These are phyloP conservation scores for Alternaria tenuissima DNA, from an alignment of 2,329 filamentous ascomycete species.

Conservation along the genomic window DNA sequence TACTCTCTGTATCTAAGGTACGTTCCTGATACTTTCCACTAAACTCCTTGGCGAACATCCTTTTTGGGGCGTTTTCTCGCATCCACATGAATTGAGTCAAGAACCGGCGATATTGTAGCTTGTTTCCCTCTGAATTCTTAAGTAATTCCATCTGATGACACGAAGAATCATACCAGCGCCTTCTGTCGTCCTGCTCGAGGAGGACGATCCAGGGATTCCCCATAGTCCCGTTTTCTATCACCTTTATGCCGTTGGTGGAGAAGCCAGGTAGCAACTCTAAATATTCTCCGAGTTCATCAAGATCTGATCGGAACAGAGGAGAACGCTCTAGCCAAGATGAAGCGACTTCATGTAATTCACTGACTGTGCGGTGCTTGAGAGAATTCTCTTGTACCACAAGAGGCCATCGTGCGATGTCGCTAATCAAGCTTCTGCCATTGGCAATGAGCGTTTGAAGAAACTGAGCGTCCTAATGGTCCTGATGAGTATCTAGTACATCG, in stretches of 20 bases:
- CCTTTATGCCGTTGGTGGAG: neutral
- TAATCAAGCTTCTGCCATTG: too few relatives aligned
- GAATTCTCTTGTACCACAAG: neutral
- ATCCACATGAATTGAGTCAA: neutral
- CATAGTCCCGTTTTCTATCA: neutral
- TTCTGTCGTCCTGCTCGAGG: too few relatives aligned
- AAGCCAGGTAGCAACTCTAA: neutral
- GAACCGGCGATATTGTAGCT: neutral
- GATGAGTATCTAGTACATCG: too few relatives aligned
- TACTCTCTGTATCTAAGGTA: neutral
- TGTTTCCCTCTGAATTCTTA: neutral
- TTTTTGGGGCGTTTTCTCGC: neutral
- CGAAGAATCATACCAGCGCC: too few relatives aligned
- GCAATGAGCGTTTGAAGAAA: too few relatives aligned
- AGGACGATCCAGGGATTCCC: too few relatives aligned
- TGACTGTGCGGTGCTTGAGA: neutral
- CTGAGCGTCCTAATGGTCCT: neutral
- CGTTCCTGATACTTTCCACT: neutral
- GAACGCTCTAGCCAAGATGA: neutral
- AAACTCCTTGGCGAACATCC: neutral
- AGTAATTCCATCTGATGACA: too few relatives aligned
- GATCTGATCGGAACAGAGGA: too few relatives aligned
- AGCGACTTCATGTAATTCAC: neutral
- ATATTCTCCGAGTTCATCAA: neutral
- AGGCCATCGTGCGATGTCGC: too few relatives aligned